These are phyloP conservation scores for Verticillium nubilum DNA, from an alignment of 2,329 filamentous ascomycete genomes.

Conservation along the genomic window DNA sequence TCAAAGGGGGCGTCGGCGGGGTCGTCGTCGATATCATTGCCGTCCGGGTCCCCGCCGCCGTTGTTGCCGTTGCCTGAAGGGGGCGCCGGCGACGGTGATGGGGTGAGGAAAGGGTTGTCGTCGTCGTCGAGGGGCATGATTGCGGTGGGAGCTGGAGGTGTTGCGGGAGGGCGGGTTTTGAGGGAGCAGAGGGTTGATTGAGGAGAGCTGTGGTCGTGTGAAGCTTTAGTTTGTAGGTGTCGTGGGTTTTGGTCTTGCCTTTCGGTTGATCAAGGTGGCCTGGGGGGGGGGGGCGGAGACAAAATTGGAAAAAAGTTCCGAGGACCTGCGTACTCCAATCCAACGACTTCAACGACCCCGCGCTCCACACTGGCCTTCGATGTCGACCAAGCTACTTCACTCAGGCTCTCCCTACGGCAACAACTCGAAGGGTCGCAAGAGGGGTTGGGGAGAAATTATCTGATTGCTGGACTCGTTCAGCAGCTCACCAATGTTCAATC, in stretches of 20 bases:
- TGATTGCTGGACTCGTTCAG: too few species aligned
- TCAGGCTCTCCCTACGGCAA: too few species aligned
- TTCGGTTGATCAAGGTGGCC: neutral
- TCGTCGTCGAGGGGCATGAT: constrained; percentile 39
- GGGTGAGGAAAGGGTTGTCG: constrained; percentile 25
- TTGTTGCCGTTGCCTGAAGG: neutral
- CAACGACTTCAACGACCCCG: neutral
- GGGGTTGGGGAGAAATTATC: too few species aligned
- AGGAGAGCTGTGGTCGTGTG: neutral
- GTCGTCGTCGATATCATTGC: constrained; percentile 44
- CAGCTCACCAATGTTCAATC: too few species aligned
- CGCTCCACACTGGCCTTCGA: neutral
- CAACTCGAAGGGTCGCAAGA: too few species aligned
- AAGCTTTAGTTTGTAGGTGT: neutral
- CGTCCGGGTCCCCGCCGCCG: neutral
- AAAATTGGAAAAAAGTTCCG: neutral
- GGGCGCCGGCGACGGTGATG: constrained; percentile 9
- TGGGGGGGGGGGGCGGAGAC: neutral
- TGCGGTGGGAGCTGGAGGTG: neutral
- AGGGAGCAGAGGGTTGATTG: neutral
- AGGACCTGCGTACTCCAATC: neutral
- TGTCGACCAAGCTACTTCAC: too few species aligned
- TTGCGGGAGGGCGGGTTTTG: neutral
- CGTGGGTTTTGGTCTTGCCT: neutral
- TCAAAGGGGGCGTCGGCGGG: constrained; percentile 80